These are phyloP conservation scores for Calonectria naviculata DNA, from an alignment of 2,329 filamentous ascomycete species.

Conservation along the genomic window DNA sequence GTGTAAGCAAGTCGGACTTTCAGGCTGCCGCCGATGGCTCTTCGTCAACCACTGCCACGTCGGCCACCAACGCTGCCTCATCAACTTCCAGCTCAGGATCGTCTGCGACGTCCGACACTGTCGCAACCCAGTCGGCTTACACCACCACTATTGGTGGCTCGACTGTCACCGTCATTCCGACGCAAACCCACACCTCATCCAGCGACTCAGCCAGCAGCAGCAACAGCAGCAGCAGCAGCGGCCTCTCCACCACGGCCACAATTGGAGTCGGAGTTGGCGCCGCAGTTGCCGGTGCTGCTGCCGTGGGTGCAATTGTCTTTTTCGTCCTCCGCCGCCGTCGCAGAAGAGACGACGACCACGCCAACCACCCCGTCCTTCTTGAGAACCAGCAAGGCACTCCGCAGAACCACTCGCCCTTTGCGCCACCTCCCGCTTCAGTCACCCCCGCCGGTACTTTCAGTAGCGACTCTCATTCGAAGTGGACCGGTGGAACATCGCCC, in stretches of 20 bases:
- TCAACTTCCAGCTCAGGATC: conserved; percentile 10
- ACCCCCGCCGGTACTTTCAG: conserved; percentile 17
- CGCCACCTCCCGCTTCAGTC: conserved; percentile 35
- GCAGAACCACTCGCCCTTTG: conserved; percentile 27
- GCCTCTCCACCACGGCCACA: conserved; percentile 49
- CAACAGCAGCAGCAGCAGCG: conserved; percentile 12
- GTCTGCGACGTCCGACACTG: background rate
- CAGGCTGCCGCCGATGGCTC: conserved; percentile 37
- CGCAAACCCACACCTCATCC: conserved; percentile 8
- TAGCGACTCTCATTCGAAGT: conserved; percentile 2
- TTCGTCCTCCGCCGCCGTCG: conserved; percentile 43
- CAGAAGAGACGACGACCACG: conserved; percentile 39
- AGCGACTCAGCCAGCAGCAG: background rate
- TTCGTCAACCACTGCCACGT: background rate
- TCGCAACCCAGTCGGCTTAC: background rate
- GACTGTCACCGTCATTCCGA: conserved; percentile 24
- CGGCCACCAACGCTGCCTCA: background rate
- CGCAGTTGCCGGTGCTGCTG: conserved; percentile 41
- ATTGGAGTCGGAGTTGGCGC: conserved; percentile 55
- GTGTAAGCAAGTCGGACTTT: conserved; percentile 55
- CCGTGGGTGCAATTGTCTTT: conserved; percentile 37
- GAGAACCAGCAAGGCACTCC: conserved; percentile 20
- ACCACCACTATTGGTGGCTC: conserved; percentile 25
- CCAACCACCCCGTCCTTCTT: conserved; percentile 43
- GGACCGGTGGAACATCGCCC: background rate